These are phyloP conservation scores for Phylloporus rhodoxanthus DNA, from an alignment of 768 basidiomycete genomes.

Conservation along the genomic window DNA sequence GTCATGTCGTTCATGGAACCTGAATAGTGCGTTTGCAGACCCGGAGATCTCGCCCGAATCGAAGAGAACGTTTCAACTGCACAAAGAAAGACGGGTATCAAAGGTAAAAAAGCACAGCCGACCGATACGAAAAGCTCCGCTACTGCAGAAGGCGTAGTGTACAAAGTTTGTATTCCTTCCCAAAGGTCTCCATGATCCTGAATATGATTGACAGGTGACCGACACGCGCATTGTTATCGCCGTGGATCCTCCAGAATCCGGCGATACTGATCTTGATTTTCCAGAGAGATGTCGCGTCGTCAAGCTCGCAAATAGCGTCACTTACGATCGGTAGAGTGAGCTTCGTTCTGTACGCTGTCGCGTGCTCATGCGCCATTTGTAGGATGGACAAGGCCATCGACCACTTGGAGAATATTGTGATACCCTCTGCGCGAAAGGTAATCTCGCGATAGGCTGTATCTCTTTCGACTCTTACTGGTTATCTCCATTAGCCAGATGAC, in stretches of 20 bases:
- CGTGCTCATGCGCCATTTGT: conserved; percentile 1
- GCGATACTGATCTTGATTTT: conserved; percentile 63
- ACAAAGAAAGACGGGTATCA: conserved; percentile 40
- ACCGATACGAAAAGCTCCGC: conserved; percentile 32
- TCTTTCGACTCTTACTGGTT: not conserved
- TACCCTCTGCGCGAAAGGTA: conserved; percentile 25
- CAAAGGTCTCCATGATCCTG: not conserved
- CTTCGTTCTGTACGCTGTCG: not conserved
- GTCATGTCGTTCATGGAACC: not conserved
- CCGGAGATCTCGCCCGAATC: conserved; percentile 85
- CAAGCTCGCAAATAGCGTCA: conserved; percentile 89
- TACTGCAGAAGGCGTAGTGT: conserved; percentile 76
- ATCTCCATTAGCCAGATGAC: conserved; percentile 30
- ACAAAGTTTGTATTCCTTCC: conserved; percentile 47
- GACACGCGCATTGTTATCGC: conserved; percentile 80
- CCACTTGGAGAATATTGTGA: conserved; percentile 47
- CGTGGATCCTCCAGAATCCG: conserved; percentile 56
- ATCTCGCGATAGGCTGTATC: not conserved
- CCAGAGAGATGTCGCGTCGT: conserved; percentile 81
- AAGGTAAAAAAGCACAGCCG: conserved; percentile 36
- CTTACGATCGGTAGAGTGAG: conserved; percentile 66
- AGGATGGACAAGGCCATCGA: conserved; percentile 87
- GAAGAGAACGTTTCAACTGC: conserved; percentile 58
- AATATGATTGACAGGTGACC: conserved; percentile 53
- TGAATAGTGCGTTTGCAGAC: conserved; percentile 37